Percentiles rank a stretch among this genome's conserved stretches.
These are phyloP conservation scores for Tulasnella sp. DNA, from an alignment of 768 basidiomycete genomes.

Conservation along the genomic window DNA sequence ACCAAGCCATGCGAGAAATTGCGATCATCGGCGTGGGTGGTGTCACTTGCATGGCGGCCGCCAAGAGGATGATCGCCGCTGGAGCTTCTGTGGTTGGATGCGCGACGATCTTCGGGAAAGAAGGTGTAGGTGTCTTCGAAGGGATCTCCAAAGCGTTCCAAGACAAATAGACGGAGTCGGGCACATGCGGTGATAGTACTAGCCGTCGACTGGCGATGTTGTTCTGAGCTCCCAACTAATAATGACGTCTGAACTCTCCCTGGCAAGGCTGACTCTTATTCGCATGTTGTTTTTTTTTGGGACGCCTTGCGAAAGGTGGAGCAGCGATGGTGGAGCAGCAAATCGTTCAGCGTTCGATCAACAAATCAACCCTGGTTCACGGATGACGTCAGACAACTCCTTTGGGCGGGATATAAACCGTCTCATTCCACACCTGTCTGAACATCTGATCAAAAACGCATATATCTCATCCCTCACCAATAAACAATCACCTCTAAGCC, in stretches of 20 bases:
- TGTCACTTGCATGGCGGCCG: constrained; percentile 50
- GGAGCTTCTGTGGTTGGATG: constrained; percentile 64
- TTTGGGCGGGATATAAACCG: background rate
- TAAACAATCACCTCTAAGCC: background rate
- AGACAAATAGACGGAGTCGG: background rate
- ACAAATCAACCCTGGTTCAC: too few species aligned
- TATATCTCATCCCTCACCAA: background rate
- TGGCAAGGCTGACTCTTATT: background rate
- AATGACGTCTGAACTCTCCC: too few species aligned
- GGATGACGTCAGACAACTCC: too few species aligned
- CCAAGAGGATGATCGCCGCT: constrained; percentile 55
- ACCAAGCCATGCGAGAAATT: constrained; percentile 37
- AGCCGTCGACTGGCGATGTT: background rate
- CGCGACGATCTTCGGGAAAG: constrained; percentile 39
- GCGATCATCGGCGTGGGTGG: constrained; percentile 75
- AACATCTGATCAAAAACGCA: background rate
- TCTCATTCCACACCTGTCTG: background rate
- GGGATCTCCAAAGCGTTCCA: constrained; percentile 7
- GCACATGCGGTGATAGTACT: background rate
- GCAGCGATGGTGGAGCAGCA: too few species aligned
- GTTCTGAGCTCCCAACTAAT: too few species aligned
- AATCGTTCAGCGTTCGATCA: too few species aligned
- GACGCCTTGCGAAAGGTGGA: background rate
- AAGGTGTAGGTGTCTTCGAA: constrained; percentile 33
- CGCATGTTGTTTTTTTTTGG: background rate